Evolutionary conservation across 129 eudicot species (phyloP).

Genomic region (Heracleum sosnowskyi): DNA sequence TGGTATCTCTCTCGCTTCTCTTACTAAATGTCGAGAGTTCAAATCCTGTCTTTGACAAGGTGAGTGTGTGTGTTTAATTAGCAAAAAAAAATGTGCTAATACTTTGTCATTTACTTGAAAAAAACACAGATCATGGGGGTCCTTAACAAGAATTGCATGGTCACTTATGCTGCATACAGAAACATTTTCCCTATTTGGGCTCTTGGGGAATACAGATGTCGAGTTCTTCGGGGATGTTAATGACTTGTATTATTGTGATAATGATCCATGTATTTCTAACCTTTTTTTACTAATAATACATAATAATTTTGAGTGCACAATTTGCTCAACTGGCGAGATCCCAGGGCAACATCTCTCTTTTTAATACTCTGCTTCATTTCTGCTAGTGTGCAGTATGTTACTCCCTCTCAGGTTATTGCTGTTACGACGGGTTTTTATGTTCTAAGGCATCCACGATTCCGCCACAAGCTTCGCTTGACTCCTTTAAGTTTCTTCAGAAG

Average conservation of each 20-base stretch:
- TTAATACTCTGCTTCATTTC: slow-evolving; percentile 33
- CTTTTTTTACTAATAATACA: no score
- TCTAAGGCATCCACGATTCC: no score
- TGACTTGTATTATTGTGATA: no score
- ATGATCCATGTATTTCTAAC: no score
- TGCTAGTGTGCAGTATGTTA: slow-evolving; percentile 22
- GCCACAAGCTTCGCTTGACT: no score
- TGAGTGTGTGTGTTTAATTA: no score
- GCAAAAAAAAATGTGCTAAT: no score
- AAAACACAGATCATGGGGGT: slow-evolving; percentile 79
- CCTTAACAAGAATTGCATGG: slow-evolving; percentile 78
- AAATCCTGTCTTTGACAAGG: no score
- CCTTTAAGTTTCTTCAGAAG: no score
- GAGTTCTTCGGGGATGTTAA: slow-evolving; percentile 14
- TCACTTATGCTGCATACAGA: slow-evolving; percentile 85
- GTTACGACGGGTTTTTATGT: slow-evolving; percentile 25
- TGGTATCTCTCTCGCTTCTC: no score
- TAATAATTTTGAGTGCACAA: no score
- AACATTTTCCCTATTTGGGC: slow-evolving; percentile 95
- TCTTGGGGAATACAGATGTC: slow-evolving; percentile 62
- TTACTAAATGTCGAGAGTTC: no score
- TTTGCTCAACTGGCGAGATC: slow-evolving; percentile 54
- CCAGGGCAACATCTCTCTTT: slow-evolving; percentile 48
- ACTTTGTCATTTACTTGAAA: neutral
- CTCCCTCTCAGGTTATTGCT: slow-evolving; percentile 30